Conservation (phyloP, 176 grass and related monocot species). For the Musa itinerans region DNA sequence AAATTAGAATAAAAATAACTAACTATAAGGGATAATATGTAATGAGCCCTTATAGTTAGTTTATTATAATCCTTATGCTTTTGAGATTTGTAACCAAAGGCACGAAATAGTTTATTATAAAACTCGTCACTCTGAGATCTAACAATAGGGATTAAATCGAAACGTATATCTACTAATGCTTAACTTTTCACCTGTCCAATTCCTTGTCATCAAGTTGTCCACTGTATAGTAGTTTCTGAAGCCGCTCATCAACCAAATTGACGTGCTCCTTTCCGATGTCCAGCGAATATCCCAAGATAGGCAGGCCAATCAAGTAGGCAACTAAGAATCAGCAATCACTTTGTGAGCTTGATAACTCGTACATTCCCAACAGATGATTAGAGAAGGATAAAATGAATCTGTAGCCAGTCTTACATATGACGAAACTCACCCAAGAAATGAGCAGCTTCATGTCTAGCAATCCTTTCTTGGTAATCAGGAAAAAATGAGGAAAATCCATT, state of each 20-base stretch:
- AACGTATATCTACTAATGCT: neutral
- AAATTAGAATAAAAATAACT: too few species aligned
- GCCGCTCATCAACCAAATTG: conserved; percentile 62
- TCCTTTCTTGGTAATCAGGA: conserved; percentile 91
- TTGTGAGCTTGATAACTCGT: conserved; percentile 6
- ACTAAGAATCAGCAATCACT: conserved; percentile 30
- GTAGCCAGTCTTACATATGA: neutral
- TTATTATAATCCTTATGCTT: too few species aligned
- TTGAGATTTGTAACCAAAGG: too few species aligned
- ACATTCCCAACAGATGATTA: conserved; percentile 4
- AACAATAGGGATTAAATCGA: neutral
- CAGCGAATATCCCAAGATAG: conserved; percentile 89
- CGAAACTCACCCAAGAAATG: conserved; percentile 59
- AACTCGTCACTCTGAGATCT: neutral
- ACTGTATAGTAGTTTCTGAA: conserved; percentile 85
- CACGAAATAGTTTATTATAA: neutral
- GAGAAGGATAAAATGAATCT: neutral
- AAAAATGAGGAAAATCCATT: conserved; percentile 75
- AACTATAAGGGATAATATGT: too few species aligned
- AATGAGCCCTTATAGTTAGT: too few species aligned
- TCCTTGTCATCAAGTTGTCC: conserved; percentile 75
- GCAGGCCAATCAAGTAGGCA: conserved; percentile 78
- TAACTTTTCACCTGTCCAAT: conserved; percentile 51
- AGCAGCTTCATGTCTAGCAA: conserved; percentile 87
- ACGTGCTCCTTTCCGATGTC: conserved; percentile 96